Percentiles rank a stretch among this genome's conserved stretches.
phyloP scores from a whole-genome alignment of 345 rosid genomes.

The Citrus medica region DNA sequence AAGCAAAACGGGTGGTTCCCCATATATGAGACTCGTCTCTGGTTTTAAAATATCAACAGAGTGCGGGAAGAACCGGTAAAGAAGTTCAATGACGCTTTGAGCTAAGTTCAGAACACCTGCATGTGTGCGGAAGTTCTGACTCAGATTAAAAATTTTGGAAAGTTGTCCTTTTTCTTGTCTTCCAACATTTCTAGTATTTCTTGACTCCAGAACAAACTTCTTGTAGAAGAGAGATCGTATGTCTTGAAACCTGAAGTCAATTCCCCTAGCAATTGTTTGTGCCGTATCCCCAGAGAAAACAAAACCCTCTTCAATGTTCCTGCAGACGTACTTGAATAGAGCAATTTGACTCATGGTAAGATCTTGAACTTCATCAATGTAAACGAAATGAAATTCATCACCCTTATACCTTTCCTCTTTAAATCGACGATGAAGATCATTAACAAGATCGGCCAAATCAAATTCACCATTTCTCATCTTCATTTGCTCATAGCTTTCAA shows the following conservation, averaged over 20 bases:
- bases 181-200: neutral
- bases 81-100: conserved; percentile 50
- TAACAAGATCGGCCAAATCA: conserved; percentile 58
- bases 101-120: conserved; percentile 47
- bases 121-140: conserved; percentile 56
- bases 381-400: conserved; percentile 43
- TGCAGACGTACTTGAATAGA: conserved; percentile 38
- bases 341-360: conserved; percentile 54
- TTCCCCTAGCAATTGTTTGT: conserved; percentile 36
- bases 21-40: conserved; percentile 38
- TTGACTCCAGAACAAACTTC: conserved; percentile 30
- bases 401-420: conserved; percentile 21
- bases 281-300: conserved; percentile 42
- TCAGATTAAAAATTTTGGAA: conserved; percentile 32
- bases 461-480: conserved; percentile 40
- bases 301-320: conserved; percentile 42
- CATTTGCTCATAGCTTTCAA: conserved; percentile 43
- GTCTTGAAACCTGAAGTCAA: conserved; percentile 55
- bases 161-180: conserved; percentile 32
- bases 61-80: conserved; percentile 37
- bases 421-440: conserved; percentile 47
- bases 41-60: conserved; percentile 33
- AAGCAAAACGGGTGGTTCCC: conserved; percentile 50
- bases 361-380: conserved; percentile 66
- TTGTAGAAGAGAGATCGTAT: conserved; percentile 41